Evolutionary conservation across 805 yeast genomes (phyloP).

Genomic region (Saccharomycopsis capsularis): DNA sequence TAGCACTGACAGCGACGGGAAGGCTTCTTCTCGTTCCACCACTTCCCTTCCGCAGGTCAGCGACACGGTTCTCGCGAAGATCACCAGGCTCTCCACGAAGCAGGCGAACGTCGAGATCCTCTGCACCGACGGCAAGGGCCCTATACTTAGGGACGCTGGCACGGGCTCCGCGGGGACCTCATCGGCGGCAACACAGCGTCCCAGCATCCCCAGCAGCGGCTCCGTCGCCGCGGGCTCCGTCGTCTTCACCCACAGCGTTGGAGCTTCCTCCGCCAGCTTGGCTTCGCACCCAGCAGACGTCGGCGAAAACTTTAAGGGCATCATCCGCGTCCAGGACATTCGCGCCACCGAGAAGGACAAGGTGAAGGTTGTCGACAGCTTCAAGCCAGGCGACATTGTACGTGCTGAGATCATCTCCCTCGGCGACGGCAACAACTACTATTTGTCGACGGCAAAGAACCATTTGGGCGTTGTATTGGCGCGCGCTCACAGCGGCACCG

Average conservation of each 20-base stretch:
- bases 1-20: background rate
- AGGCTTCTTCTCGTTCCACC: constrained; percentile 23
- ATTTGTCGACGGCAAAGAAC: constrained; percentile 80
- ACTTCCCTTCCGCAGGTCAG: constrained; percentile 69
- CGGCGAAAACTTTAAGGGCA: constrained; percentile 85
- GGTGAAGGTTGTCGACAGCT: constrained; percentile 71
- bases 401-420: constrained; percentile 73
- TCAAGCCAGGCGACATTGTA: constrained; percentile 87
- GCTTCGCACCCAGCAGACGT: constrained; percentile 54
- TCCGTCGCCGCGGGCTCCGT: background rate
- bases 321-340: constrained; percentile 80
- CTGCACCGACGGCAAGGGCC: constrained; percentile 56
- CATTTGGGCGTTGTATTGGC: constrained; percentile 95
- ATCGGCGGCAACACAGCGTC: background rate
- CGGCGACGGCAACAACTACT: constrained; percentile 92
- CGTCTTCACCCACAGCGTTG: constrained; percentile 29
- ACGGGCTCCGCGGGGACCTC: constrained; percentile 42
- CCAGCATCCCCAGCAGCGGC: constrained; percentile 3
- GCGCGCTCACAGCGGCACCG: constrained; percentile 54
- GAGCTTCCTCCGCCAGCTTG: constrained; percentile 34
- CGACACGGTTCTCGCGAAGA: constrained; percentile 72
- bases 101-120: constrained; percentile 77
- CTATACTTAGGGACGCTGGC: constrained; percentile 36
- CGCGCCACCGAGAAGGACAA: constrained; percentile 87
- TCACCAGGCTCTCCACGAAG: constrained; percentile 55